Percentiles rank a stretch among this genome's conserved stretches.
These are phyloP conservation scores for Aspergillus sojae DNA, from an alignment of 2,329 filamentous ascomycete genomes.

Conservation along the genomic window DNA sequence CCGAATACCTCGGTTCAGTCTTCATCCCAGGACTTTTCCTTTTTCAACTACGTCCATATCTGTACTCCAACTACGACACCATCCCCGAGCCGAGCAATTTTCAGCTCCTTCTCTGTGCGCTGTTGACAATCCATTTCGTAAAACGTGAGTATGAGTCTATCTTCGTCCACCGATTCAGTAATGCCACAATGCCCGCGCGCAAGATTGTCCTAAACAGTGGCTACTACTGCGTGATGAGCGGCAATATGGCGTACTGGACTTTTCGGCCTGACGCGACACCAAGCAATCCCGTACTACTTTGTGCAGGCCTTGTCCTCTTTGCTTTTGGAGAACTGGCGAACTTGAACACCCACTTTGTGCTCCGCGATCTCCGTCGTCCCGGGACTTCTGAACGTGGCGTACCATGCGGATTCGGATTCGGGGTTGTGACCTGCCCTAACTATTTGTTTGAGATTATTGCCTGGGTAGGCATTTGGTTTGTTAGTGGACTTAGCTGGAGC, in stretches of 20 bases:
- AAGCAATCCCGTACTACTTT: slow-evolving; percentile 59
- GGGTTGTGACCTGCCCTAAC: slow-evolving; percentile 90
- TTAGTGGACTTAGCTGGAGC: slow-evolving; percentile 73
- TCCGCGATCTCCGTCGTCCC: slow-evolving; percentile 73
- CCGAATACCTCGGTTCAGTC: slow-evolving; percentile 92
- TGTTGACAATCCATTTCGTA: slow-evolving; percentile 81
- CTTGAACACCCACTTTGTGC: slow-evolving; percentile 74
- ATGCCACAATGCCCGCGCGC: slow-evolving; percentile 87
- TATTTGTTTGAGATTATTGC: slow-evolving; percentile 91
- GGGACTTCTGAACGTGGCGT: slow-evolving; percentile 88
- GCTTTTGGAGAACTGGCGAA: slow-evolving; percentile 79
- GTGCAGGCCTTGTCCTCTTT: slow-evolving; percentile 73
- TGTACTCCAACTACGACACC: slow-evolving; percentile 61
- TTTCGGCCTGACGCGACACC: slow-evolving; percentile 76
- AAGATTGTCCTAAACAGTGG: slow-evolving; percentile 95
- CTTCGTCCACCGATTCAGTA: slow-evolving; percentile 92
- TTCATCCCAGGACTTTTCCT: slow-evolving; percentile 79
- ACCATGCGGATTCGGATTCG: slow-evolving; percentile 81
- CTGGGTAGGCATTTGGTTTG: slow-evolving; percentile 80
- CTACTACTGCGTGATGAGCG: slow-evolving; percentile 88
- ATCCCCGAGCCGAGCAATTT: slow-evolving; percentile 59
- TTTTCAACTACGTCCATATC: slow-evolving; percentile 69
- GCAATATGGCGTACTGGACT: slow-evolving; percentile 80
- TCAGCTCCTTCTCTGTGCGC: slow-evolving; percentile 72
- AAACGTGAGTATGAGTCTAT: slow-evolving; percentile 96